Percentiles rank a stretch among this genome's conserved stretches.
These are phyloP conservation scores for Pseudocercospora vitis DNA, from an alignment of 2,329 filamentous ascomycete genomes.

Conservation along the genomic window DNA sequence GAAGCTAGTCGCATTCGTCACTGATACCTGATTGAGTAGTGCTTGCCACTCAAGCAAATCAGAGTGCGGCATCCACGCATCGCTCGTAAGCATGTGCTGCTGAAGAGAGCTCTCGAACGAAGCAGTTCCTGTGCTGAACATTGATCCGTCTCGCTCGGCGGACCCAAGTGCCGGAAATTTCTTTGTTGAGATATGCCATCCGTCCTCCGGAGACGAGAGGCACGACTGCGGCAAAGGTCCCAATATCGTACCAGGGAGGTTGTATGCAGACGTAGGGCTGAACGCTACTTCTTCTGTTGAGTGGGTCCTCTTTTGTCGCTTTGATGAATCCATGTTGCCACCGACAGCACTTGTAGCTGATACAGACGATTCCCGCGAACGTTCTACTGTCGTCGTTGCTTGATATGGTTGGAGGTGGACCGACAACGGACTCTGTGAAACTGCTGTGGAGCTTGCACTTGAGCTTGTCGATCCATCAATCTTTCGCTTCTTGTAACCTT, in stretches of 20 bases:
- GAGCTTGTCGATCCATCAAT: not conserved
- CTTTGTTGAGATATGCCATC: not conserved
- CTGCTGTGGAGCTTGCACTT: not conserved
- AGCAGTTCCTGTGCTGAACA: not conserved
- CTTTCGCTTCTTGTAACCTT: constrained; percentile 11
- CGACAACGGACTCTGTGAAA: not conserved
- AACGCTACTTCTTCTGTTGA: not conserved
- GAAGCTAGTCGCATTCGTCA: not conserved
- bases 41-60: constrained; percentile 3
- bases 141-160: not conserved
- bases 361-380: not conserved
- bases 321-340: not conserved
- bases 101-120: not conserved
- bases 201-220: not conserved
- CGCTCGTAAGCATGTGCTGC: constrained; percentile 1
- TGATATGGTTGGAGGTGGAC: not conserved
- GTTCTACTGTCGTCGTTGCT: not conserved
- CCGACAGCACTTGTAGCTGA: not conserved
- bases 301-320: not conserved
- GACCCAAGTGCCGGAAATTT: not conserved
- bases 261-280: not conserved
- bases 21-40: not conserved
- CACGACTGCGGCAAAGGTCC: not conserved
- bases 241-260: not conserved
- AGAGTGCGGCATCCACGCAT: constrained; percentile 3